Evolutionary conservation across 1,284 basidiomycete genomes (phyloP).

Genomic region (Fomitopsis schrenkii): DNA sequence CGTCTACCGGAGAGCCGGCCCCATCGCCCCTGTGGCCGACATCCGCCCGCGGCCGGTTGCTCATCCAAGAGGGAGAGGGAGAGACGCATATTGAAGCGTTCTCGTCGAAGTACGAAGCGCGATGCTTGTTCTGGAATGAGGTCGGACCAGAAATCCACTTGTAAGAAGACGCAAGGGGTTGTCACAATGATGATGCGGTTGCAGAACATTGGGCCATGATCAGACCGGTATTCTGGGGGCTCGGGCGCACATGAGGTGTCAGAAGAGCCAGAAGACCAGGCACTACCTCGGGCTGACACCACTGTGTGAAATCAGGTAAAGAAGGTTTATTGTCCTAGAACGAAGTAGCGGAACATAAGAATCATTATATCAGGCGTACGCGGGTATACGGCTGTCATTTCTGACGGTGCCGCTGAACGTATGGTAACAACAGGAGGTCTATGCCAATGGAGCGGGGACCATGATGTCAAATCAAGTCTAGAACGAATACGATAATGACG

Average conservation of each 20-base stretch:
- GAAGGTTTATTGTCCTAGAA: not conserved
- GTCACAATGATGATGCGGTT: not conserved
- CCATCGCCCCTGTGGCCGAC: not conserved
- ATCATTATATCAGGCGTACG: not conserved
- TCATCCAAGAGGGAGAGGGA: not conserved
- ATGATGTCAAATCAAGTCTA: not conserved
- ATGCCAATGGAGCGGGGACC: not conserved
- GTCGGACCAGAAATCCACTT: not conserved
- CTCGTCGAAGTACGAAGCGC: not conserved
- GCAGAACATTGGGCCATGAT: not conserved
- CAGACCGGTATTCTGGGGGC: too few relatives aligned
- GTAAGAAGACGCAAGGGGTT: not conserved
- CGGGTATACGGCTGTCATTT: not conserved
- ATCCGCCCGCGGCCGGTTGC: not conserved
- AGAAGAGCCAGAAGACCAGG: too few relatives aligned
- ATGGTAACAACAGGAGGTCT: not conserved
- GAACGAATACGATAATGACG: not conserved
- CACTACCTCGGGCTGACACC: too few relatives aligned
- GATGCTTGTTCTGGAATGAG: conserved; percentile 4
- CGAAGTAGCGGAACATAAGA: not conserved
- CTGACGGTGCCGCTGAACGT: too few relatives aligned
- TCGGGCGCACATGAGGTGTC: not conserved
- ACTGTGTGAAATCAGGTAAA: not conserved
- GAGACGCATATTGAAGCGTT: not conserved
- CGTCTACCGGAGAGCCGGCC: not conserved